phyloP scores from a whole-genome alignment of 108 stramenopile genomes.

The Skeletonema potamos region DNA sequence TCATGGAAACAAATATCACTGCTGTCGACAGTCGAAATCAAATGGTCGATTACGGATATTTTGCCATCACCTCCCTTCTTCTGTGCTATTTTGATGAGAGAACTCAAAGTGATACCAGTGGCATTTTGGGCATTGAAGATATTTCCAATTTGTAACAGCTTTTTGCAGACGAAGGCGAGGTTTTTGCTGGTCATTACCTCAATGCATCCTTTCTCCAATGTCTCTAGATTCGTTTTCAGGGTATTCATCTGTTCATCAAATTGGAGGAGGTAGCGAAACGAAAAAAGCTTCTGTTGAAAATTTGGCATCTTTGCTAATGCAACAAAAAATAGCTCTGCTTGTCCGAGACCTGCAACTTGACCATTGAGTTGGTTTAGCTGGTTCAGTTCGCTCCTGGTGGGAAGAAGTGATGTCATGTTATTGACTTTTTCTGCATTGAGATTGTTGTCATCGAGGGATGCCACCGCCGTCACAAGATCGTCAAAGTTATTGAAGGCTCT shows the following conservation, averaged over 20 bases:
- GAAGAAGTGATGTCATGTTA: constrained; percentile 36
- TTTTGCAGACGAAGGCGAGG: constrained; percentile 21
- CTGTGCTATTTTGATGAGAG: constrained; percentile 38
- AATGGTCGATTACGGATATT: constrained; percentile 40
- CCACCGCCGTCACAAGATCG: constrained; percentile 33
- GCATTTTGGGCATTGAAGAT: constrained; percentile 40
- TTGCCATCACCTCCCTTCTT: constrained; percentile 52
- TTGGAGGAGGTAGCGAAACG: constrained; percentile 30
- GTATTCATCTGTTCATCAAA: constrained; percentile 30
- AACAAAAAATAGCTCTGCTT: constrained; percentile 44
- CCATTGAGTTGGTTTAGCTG: constrained; percentile 17
- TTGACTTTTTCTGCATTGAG: constrained; percentile 27
- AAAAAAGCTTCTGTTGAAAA: constrained; percentile 24
- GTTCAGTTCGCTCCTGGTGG: constrained; percentile 30
- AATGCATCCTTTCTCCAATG: constrained; percentile 33
- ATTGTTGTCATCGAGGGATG: constrained; percentile 25
- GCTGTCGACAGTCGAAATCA: constrained; percentile 17
- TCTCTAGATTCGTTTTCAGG: constrained; percentile 7
- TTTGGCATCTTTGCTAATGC: constrained; percentile 25
- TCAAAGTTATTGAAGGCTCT: constrained; percentile 26
- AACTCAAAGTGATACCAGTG: constrained; percentile 43
- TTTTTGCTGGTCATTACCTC: constrained; percentile 32
- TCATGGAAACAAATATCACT: constrained; percentile 14
- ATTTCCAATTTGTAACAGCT: constrained; percentile 45
- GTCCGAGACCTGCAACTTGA: constrained; percentile 22